Evolutionary conservation across 768 basidiomycete species (phyloP), one percentile per base, ranked within the genome.

Genomic region (Ephemerocybe angulata): DNA sequence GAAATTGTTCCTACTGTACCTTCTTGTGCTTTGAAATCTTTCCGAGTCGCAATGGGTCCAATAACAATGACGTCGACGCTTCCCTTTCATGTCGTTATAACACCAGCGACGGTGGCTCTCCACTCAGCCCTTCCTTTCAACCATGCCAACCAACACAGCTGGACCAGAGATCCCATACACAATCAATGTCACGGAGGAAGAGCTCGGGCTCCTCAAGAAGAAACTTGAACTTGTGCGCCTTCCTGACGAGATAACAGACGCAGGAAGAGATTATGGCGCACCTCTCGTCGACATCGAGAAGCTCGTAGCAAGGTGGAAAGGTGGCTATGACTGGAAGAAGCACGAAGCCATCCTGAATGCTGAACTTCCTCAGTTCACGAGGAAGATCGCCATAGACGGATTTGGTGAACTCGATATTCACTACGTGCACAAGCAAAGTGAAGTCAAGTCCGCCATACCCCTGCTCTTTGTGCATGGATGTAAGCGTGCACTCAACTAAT

Each of bases 401-500:
- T 76, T 76, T 53, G 81, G 75, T 0, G 55, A 63, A 2, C 54
- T 78, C 46, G 69, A 72, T 38, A 75, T 85, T 5, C 84, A 87
- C 57, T 86, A 82, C 50, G 73, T 85, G 12, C 83, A 85, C 62
- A 71, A 80, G 65, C 74, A 69, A 63, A 84, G 83, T 60, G 33
- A 57, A 7, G 58, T 70, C 0, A 56, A 56, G 1, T 65, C 69
- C n/a, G 83, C 84, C 0, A 79, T 86, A 28, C 83, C 84, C 1
- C 63, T 87, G 17, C 67, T 86, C 27, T 85, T 81, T 57, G 74
- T 84, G 15, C 84, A 86, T 54, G 85, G 85, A 37, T 86, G 84
- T 72, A 52, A 46, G 70, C 64, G 2, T 13, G 24, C 4, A n/a
- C 19, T 15, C 12, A 10, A 17, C n/a, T 19, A 21, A 30, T 19